Evolutionary conservation across 768 basidiomycete species (phyloP), one percentile per base, ranked within the genome.

Genomic region (Fibroporia radiculosa): DNA sequence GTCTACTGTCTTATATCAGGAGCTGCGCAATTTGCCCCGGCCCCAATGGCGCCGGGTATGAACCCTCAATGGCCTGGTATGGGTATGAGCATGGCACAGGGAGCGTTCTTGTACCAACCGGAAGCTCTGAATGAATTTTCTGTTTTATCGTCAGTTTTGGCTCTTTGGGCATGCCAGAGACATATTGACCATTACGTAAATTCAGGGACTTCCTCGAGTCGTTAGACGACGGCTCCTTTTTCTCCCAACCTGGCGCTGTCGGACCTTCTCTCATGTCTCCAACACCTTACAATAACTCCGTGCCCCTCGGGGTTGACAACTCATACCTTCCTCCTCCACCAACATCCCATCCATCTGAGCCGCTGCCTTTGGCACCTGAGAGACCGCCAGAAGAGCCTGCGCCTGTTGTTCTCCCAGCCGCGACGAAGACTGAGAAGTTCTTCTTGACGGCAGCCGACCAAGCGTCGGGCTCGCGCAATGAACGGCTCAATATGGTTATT

Each of bases 391-490:
- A 71, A 32, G 64, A 71, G 26, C 62, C 71, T 1, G 64, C 69
- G 0, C 70, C 76, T 3, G 58, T 66, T 13, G 74, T 87, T 3
- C 71, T 90, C 1, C 83, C 83, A 0, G 75, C 83, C 0, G 80
- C 83, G 12, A 86, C 77, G 1, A 86, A 84, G 58, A 85, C 90
- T 0, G 95, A 98, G 61, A 77, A 74, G 39, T 98, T 93, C 66
- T 71, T 96, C 48, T 70, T 97, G 19, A 93, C 90, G 0, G 93
- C 95, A 3, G 95, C 95, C 0, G 95, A 97, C 62, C 93, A 96
- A 57, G 88, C 86, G 43, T 78, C 85, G 1, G 93, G 93, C 0
- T 85, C 91, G 19, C 73, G 95, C 33, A 87, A 93, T 54, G 89
- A 95, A 53, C 80, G 93, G 1, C 66, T 98, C 40, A 88, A 84